Evolutionary conservation across 2,329 filamentous ascomycete genomes (phyloP).

Genomic region (Sclerotinia glacialis): DNA sequence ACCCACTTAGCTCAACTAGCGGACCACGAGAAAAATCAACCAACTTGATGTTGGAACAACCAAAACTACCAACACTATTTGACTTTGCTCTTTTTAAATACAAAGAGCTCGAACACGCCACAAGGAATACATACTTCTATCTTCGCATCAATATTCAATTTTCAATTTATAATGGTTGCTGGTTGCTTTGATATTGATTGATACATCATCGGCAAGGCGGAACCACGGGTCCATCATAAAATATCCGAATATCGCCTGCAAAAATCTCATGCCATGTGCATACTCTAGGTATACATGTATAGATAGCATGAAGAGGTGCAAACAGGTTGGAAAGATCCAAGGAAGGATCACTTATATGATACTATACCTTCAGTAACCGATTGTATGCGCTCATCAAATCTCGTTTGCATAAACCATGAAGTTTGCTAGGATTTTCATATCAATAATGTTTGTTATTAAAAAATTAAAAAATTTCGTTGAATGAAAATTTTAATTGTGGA

Average conservation of each 20-base stretch:
- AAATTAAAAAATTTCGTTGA: too few species aligned
- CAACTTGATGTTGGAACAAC: background rate
- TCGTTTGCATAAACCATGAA: background rate
- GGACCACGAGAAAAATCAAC: background rate
- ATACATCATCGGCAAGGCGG: background rate
- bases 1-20: background rate
- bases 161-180: background rate
- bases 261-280: too few species aligned
- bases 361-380: slow-evolving; percentile 1
- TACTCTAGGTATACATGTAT: too few species aligned
- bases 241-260: too few species aligned
- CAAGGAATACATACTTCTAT: background rate
- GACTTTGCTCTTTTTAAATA: background rate
- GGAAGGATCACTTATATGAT: too few species aligned
- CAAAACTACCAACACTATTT: background rate
- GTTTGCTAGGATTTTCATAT: background rate
- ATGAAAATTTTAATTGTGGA: slow-evolving; percentile 13
- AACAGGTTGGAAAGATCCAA: too few species aligned
- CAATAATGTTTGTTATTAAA: too few species aligned
- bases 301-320: too few species aligned
- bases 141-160: background rate
- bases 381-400: background rate
- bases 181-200: background rate
- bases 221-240: background rate
- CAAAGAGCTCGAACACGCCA: too few species aligned